A percentile compares a stretch with the other conserved stretches of the same genome.
Evolutionary conservation across 176 grass and related monocot genomes (phyloP).

Genomic region (Tillandsia leiboldiana): DNA sequence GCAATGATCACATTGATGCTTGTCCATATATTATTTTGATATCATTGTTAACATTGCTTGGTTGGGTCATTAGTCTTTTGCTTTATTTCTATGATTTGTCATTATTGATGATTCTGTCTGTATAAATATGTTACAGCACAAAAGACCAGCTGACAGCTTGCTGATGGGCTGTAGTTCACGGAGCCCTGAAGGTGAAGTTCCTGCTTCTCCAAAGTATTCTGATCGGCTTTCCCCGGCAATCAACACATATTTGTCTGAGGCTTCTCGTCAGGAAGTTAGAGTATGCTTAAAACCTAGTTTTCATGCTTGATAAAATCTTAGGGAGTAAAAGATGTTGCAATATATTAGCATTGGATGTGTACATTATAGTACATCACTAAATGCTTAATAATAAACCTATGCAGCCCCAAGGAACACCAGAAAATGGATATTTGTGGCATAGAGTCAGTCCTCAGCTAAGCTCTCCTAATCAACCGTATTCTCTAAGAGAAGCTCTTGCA

Average conservation of each 20-base stretch:
- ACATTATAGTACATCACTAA: background rate
- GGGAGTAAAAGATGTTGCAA: background rate
- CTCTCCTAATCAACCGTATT: constrained; percentile 97
- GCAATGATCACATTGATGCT: background rate
- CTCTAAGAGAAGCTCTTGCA: constrained; percentile 92
- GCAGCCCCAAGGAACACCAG: constrained; percentile 77
- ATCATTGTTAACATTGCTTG: background rate
- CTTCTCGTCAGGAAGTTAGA: constrained; percentile 96
- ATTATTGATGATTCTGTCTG: constrained; percentile 16
- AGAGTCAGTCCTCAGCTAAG: constrained; percentile 88
- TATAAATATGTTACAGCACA: constrained; percentile 54
- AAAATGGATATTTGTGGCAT: constrained; percentile 98
- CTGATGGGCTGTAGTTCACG: constrained; percentile 80
- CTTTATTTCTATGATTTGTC: background rate
- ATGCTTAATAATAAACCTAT: constrained; percentile 26
- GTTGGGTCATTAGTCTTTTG: background rate
- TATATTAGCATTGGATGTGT: constrained; percentile 3
- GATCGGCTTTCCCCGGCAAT: constrained; percentile 88
- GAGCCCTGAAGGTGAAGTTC: constrained; percentile 77
- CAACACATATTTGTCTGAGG: constrained; percentile 88
- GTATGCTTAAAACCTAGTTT: constrained; percentile 26
- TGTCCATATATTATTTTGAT: too few species aligned
- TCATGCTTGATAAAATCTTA: background rate
- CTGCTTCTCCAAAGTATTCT: constrained; percentile 88
- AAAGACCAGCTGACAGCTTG: constrained; percentile 77